Evolutionary conservation across 352 stramenopile genomes (phyloP).

Genomic region (Globisporangium rhizosaccharum): DNA sequence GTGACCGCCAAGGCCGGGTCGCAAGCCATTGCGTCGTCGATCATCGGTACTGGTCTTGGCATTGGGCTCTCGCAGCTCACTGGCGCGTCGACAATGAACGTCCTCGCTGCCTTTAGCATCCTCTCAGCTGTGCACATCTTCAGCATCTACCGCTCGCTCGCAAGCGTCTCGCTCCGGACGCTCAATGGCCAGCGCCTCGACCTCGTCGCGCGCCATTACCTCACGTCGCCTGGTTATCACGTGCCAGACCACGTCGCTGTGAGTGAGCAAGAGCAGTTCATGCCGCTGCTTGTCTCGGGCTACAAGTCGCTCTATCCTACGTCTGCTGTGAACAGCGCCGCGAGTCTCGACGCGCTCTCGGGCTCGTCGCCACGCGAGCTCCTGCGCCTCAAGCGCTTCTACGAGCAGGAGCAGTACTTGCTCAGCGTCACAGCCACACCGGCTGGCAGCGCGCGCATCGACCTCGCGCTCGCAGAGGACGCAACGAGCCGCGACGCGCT

Average conservation of each 20-base stretch:
- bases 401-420: constrained; percentile 43
- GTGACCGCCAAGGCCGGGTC: constrained; percentile 95
- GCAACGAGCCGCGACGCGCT: constrained; percentile 37
- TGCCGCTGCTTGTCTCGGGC: constrained; percentile 42
- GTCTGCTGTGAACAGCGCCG: constrained; percentile 44
- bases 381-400: constrained; percentile 37
- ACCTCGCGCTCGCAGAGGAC: constrained; percentile 43
- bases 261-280: constrained; percentile 49
- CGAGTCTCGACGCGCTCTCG: constrained; percentile 38
- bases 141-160: constrained; percentile 54
- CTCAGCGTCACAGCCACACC: constrained; percentile 33
- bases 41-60: constrained; percentile 64
- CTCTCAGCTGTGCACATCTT: constrained; percentile 50
- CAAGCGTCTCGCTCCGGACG: constrained; percentile 55
- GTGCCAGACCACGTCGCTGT: constrained; percentile 26
- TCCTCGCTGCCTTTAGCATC: constrained; percentile 44
- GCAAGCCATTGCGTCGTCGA: constrained; percentile 92
- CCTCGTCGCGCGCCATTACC: constrained; percentile 42
- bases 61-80: constrained; percentile 64
- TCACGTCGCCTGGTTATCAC: constrained; percentile 12
- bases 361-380: constrained; percentile 31
- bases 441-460: constrained; percentile 24
- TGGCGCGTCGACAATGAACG: constrained; percentile 38
- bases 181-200: constrained; percentile 65
- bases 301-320: constrained; percentile 43